Conservation (phyloP, 1,139 yeast species). For the Pichia sp. region DNA sequence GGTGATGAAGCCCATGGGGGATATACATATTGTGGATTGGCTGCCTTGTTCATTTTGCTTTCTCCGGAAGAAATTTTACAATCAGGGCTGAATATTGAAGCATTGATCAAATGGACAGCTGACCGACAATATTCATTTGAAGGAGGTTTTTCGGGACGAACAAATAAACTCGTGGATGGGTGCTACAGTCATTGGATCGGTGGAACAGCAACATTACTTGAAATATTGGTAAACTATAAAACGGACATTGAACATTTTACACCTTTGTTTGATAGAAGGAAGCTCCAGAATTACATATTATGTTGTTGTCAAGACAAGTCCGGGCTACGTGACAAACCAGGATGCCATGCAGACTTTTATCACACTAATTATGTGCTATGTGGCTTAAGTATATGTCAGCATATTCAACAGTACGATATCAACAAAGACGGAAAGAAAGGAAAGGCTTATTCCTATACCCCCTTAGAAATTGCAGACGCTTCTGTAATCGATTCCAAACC, state of each 20-base stretch:
- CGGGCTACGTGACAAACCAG: slow-evolving; percentile 86
- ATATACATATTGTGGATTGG: slow-evolving; percentile 84
- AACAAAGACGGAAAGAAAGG: slow-evolving; percentile 4
- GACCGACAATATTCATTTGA: slow-evolving; percentile 63
- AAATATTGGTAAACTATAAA: slow-evolving; percentile 31
- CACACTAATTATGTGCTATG: slow-evolving; percentile 81
- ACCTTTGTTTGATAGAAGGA: slow-evolving; percentile 41
- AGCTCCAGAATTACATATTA: slow-evolving; percentile 57
- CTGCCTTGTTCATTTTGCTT: slow-evolving; percentile 50
- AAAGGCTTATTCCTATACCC: slow-evolving; percentile 27
- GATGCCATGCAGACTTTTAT: slow-evolving; percentile 70
- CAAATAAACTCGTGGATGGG: slow-evolving; percentile 91
- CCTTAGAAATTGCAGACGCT: slow-evolving; percentile 18
- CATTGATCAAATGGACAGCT: slow-evolving; percentile 55
- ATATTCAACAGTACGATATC: slow-evolving; percentile 29
- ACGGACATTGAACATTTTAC: slow-evolving; percentile 3
- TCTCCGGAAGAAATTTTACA: slow-evolving; percentile 23
- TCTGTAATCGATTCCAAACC: slow-evolving; percentile 23
- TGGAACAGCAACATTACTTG: slow-evolving; percentile 59
- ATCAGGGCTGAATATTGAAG: slow-evolving; percentile 29
- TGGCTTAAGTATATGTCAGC: slow-evolving; percentile 69
- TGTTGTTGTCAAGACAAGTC: slow-evolving; percentile 59
- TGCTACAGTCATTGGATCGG: slow-evolving; percentile 98
- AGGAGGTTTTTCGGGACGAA: slow-evolving; percentile 85
- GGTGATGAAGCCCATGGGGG: slow-evolving; percentile 96